Evolutionary conservation across 805 yeast species (phyloP), one percentile per base, ranked within the genome.

Genomic region (Metschnikowia reukaufii): DNA sequence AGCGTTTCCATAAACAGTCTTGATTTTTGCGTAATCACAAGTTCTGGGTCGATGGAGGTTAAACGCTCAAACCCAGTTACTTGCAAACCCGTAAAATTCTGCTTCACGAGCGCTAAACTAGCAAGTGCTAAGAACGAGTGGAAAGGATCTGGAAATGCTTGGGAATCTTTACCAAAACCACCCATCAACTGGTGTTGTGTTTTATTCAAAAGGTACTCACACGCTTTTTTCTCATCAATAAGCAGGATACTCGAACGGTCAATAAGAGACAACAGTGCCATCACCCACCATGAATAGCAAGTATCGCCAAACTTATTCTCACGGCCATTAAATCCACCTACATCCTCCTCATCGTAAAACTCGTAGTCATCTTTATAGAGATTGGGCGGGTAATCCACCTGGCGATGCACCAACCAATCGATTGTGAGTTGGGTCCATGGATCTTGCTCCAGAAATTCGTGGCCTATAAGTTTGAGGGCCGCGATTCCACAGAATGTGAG

Each of bases 271-370:
- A 88, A 66, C 4, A 88, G 70, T 2, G 80, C 91, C 13, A 81
- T 57, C 38, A 81, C 78, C 97, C 97, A 90, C 74, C 89, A 90
- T 6, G 85, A 78, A 60, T 90, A 90, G 67, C 97, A 90, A 0
- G 96, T 85, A 64, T 90, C 97, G 3, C 86, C 86, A 47, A 74
- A 77, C 62, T 90, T 90, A 62, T 88, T 88, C n/a, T 79, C 82
- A 39, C 97, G 72, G 1, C 97, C 97, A 63, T 89, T 88, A 61
- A 87, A 82, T 0, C 92, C 92, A 1, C 97, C 97, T 43, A 66
- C 66, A 58, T 85, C 92, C 2, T 61, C 66, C 0, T 42, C 52
- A 54, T 79, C 83, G 42, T 62, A 66, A 44, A 53, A 63, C 23
- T 68, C 74, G 46, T 73, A 65, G 12, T 39, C 52, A 6, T 67